Base-by-base conservation (phyloP, 2,329 filamentous ascomycete genomes). In the Cryphonectria radicalis region DNA sequence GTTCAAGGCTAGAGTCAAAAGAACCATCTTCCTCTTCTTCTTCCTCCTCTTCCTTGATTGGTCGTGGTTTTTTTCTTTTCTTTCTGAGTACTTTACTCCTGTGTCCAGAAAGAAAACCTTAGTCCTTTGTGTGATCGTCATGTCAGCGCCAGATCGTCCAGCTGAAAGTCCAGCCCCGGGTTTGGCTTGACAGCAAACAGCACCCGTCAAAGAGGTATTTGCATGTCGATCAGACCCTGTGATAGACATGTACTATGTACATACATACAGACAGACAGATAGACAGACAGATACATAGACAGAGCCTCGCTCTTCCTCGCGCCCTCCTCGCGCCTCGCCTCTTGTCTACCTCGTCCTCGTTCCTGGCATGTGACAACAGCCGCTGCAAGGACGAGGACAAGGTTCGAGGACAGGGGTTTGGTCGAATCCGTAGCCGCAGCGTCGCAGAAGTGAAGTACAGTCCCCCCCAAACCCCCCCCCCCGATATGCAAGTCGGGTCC, bases 361-460 rank as follows among this genome's bases (percentile, higher is more conserved):
- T 35, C 6, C 59, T 37, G 32, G 35, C 59, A 63, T 63, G 59
- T 63, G 59, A 63, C 59, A 63, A 37, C 35, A 63, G 19, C 59
- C 59, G 37, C 59, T 19, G 19, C 22, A n/a, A 46, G 43, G 46
- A 22, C 17, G 17, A 22, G 17, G 19, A 22, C 19, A 22, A 46
- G 43, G 43, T 46, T n/a, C 46, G 6, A 50, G 46, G 22, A 50
- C 46, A 50, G 22, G 46, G 46, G 19, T 46, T 22, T 7, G 7
- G 22, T 22, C 46, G 8, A 22, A 10, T 19, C 22, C 19, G 10
- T 19, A 50, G 46, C 46, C 46, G 46, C 46, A 50, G 22, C 19
- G 46, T 50, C 19, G 22, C 22, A 50, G 19, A n/a, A 50, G 1
- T 11, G 37, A 7, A 40, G 37, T 40, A 40, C 10, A 40, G 11